Base-by-base conservation (phyloP, 208 protist genomes). In the Sergeia podlipaevii region DNA sequence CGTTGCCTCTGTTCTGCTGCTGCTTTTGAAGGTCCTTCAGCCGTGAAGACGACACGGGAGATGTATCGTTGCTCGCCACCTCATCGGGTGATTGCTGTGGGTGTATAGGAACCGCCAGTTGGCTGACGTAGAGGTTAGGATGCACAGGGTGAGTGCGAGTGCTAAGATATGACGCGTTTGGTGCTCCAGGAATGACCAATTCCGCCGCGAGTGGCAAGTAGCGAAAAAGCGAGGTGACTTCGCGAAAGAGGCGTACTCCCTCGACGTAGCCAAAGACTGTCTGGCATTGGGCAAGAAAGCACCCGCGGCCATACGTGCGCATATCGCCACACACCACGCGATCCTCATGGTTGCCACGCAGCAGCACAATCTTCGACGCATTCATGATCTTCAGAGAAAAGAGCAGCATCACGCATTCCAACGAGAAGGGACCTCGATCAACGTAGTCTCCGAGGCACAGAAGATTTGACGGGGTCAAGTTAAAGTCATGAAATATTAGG, bases 281-380 rank as follows among this genome's bases (percentile, higher is more conserved):
- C 56, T 80, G 67, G 44, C 80, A 88, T 64, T 91, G 78, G 4
- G 65, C 77, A 4, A 74, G 61, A 53, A 91, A 91, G 60, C 77
- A 79, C 58, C 62, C 65, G 28, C 58, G 51, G 17, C 78, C 84
- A 73, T 91, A 87, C 15, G 70, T 82, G 27, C 65, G 63, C 55
- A 76, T 29, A 48, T 91, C 83, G 6, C 83, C 83, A 52, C 79
- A 85, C 29, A 91, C 79, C 4, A 77, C 79, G 23, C 69, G 79
- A 55, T 91, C 83, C 60, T 94, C 84, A 61, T 94, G 87, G 72
- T 94, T 94, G 39, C 87, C 87, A 33, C 87, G 84, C 28, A 94
- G 79, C 54, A 94, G 56, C 20, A 88, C 64, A 10, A 94, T 54
- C 60, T 81, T 88, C 8, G 37, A 49, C 29, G 80, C 65, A 58